Percentiles rank a stretch among this genome's conserved stretches.
Conservation (phyloP, 1,284 basidiomycete species). For the Hymenochaete sp. region DNA sequence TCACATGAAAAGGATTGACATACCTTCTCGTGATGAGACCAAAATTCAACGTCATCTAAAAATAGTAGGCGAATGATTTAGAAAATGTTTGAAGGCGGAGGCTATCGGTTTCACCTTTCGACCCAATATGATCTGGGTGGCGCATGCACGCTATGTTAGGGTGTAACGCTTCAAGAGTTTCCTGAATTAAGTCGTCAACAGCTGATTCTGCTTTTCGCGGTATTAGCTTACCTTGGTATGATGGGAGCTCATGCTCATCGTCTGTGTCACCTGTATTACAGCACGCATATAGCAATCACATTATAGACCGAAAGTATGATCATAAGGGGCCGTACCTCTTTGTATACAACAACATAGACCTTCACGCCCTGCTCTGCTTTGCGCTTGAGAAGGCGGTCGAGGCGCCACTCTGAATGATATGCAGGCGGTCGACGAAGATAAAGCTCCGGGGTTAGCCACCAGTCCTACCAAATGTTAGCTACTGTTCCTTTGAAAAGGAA, state of each 20-base stretch:
- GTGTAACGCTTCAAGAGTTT: slow-evolving; percentile 73
- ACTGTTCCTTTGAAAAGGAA: not conserved
- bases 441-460: slow-evolving; percentile 89
- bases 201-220: not conserved
- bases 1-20: no score
- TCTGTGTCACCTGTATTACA: slow-evolving; percentile 64
- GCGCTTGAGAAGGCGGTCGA: slow-evolving; percentile 75
- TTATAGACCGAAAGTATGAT: not conserved
- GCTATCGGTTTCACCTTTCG: slow-evolving; percentile 43
- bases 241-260: slow-evolving; percentile 79
- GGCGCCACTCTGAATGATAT: slow-evolving; percentile 72
- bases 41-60: slow-evolving; percentile 67
- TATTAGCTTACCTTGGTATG: slow-evolving; percentile 63
- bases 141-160: slow-evolving; percentile 81
- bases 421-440: slow-evolving; percentile 87
- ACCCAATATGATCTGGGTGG: slow-evolving; percentile 84
- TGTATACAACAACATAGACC: slow-evolving; percentile 84
- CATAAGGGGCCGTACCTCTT: slow-evolving; percentile 44
- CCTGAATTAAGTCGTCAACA: slow-evolving; percentile 32
- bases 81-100: not conserved
- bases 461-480: slow-evolving; percentile 43
- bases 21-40: slow-evolving; percentile 77
- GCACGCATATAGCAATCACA: no score
- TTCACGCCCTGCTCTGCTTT: slow-evolving; percentile 89
- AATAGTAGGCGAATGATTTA: not conserved